These are phyloP conservation scores for Kwoniella dejecticola DNA, from an alignment of 768 basidiomycete species.

Conservation along the genomic window DNA sequence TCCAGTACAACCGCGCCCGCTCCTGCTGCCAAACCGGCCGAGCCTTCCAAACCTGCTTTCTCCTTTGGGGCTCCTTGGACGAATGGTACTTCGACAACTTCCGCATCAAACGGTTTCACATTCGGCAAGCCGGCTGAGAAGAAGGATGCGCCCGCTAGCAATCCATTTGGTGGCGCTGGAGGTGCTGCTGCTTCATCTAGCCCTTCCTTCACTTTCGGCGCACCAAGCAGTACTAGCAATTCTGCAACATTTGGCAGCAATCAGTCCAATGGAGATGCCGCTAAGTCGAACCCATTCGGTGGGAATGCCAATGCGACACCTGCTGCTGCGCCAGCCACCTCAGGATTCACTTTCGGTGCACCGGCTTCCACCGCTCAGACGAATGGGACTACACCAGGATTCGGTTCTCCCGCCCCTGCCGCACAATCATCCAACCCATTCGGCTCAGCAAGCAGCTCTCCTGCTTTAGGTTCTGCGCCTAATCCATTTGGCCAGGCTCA, in stretches of 20 bases:
- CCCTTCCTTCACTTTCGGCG: constrained; percentile 11
- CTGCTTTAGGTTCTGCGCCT: constrained; percentile 15
- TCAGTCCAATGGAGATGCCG: constrained; percentile 7
- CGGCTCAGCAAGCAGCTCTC: constrained; percentile 4
- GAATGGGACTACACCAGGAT: constrained; percentile 3
- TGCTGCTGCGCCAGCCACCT: constrained; percentile 20
- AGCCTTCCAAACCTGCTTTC: constrained; percentile 18
- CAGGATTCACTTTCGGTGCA: constrained; percentile 15
- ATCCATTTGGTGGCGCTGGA: constrained; percentile 18
- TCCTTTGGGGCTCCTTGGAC: constrained; percentile 9
- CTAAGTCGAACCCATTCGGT: constrained; percentile 20
- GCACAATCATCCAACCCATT: constrained; percentile 20
- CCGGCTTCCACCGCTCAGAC: not conserved
- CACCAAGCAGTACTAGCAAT: constrained; percentile 6
- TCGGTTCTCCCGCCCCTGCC: constrained; percentile 7
- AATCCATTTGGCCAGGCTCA: constrained; percentile 26
- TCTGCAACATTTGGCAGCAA: not conserved
- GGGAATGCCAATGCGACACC: not conserved
- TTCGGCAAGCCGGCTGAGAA: constrained; percentile 14
- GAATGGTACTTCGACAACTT: not conserved
- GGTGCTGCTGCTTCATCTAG: not conserved
- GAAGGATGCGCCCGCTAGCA: constrained; percentile 8
- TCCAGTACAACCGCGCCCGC: constrained; percentile 9
- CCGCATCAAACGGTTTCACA: constrained; percentile 19
- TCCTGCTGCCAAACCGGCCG: constrained; percentile 13